These are phyloP conservation scores for Cercophora scortea DNA, from an alignment of 495 filamentous ascomycete genomes.

Conservation along the genomic window DNA sequence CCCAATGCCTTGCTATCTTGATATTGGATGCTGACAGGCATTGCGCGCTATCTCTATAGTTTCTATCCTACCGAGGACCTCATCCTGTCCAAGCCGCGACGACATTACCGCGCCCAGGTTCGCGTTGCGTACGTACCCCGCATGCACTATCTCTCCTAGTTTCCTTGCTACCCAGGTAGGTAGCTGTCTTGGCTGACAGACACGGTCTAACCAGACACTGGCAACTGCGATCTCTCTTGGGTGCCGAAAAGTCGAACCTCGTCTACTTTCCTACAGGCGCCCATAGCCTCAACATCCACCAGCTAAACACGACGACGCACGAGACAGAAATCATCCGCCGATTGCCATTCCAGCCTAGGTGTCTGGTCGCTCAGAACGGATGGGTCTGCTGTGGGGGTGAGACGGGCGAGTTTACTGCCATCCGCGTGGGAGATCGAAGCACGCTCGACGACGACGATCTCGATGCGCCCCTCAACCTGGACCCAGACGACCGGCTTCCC, in stretches of 20 bases:
- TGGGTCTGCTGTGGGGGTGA: conserved; percentile 90
- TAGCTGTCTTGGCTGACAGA: not conserved
- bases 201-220: conserved; percentile 56
- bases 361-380: conserved; percentile 72
- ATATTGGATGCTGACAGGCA: not conserved
- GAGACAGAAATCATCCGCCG: conserved; percentile 69
- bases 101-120: conserved; percentile 69
- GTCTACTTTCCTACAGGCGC: conserved; percentile 68
- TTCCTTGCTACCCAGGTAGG: conserved; percentile 9
- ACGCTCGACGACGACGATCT: conserved; percentile 13
- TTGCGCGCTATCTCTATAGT: conserved; percentile 11
- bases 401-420: conserved; percentile 74
- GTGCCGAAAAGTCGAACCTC: conserved; percentile 62
- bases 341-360: conserved; percentile 75
- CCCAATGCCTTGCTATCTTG: not conserved
- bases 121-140: conserved; percentile 55
- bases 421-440: conserved; percentile 45
- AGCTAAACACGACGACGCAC: conserved; percentile 60
- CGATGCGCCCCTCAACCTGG: conserved; percentile 25
- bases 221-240: conserved; percentile 88
- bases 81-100: conserved; percentile 56
- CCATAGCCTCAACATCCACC: conserved; percentile 51
- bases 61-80: conserved; percentile 44
- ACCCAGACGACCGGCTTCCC: conserved; percentile 52
- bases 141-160: conserved; percentile 3